Percentiles rank a stretch among this genome's conserved stretches.
Evolutionary conservation across 805 yeast species (phyloP).

Genomic region (Kodamaea leandrae): DNA sequence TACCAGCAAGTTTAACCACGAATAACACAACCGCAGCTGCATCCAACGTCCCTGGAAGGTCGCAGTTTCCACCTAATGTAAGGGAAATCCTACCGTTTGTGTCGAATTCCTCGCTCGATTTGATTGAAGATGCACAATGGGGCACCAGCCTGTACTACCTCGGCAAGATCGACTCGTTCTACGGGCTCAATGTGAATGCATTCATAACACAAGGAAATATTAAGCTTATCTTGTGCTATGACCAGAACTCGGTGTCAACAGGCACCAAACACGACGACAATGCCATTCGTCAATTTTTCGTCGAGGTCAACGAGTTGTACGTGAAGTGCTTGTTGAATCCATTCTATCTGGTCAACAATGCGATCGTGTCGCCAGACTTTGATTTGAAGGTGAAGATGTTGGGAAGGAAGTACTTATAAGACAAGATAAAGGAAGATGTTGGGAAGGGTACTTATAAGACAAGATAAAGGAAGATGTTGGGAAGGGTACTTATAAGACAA

Average conservation of each 20-base stretch:
- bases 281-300: conserved; percentile 75
- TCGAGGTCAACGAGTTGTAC: conserved; percentile 83
- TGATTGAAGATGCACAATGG: conserved; percentile 92
- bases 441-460: not conserved
- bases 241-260: conserved; percentile 23
- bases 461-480: not conserved
- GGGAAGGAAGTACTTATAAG: conserved; percentile 71
- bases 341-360: conserved; percentile 73
- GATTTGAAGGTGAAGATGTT: conserved; percentile 68
- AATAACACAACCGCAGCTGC: conserved; percentile 9
- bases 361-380: conserved; percentile 70
- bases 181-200: conserved; percentile 78
- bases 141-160: conserved; percentile 60
- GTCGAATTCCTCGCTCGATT: conserved; percentile 82
- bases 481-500: no score
- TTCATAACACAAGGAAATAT: conserved; percentile 86
- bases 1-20: not conserved
- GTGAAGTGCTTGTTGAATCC: conserved; percentile 84
- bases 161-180: conserved; percentile 80
- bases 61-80: conserved; percentile 64
- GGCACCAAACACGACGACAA: conserved; percentile 53
- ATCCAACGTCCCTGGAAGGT: conserved; percentile 42
- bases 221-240: conserved; percentile 63
- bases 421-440: not conserved
- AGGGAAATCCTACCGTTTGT: conserved; percentile 84